Conservation (phyloP, 2,329 filamentous ascomycete genomes). For the Fusarium chlamydosporum region DNA sequence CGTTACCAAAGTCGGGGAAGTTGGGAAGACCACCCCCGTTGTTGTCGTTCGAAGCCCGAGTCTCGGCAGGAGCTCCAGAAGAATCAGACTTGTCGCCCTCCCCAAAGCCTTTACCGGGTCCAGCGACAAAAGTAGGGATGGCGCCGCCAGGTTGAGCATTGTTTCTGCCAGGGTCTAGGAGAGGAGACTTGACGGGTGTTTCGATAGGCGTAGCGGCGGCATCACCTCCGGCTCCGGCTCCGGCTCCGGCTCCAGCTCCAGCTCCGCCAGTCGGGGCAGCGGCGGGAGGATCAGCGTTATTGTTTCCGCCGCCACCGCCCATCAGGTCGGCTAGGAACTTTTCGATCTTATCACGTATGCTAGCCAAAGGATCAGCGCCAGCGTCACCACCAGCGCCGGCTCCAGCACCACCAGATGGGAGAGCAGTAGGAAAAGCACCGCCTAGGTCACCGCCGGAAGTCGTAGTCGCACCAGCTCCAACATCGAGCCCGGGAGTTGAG, state of each 20-base stretch:
- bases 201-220: background rate
- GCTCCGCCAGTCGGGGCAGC: constrained; percentile 19
- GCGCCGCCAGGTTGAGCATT: constrained; percentile 1
- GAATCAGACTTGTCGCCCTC: constrained; percentile 4
- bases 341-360: constrained; percentile 1
- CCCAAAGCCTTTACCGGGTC: constrained; percentile 29
- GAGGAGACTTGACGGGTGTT: constrained; percentile 16
- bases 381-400: background rate
- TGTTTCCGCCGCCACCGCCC: constrained; percentile 13
- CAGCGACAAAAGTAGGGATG: constrained; percentile 27
- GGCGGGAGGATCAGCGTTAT: constrained; percentile 1
- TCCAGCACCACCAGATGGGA: background rate
- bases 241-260: background rate
- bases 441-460: constrained; percentile 5
- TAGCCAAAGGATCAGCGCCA: background rate
- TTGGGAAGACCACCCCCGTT: constrained; percentile 7
- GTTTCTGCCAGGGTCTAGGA: constrained; percentile 20
- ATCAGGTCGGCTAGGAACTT: constrained; percentile 18
- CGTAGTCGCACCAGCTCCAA: constrained; percentile 8
- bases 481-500: constrained; percentile 16
- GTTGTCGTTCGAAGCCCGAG: background rate
- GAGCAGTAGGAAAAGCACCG: constrained; percentile 1
- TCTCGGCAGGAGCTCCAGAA: background rate
- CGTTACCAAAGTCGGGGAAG: constrained; percentile 14
- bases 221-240: background rate